Evolutionary conservation across 225 moss, liverwort and hornwort species (phyloP).

Genomic region (Neckera pumila): DNA sequence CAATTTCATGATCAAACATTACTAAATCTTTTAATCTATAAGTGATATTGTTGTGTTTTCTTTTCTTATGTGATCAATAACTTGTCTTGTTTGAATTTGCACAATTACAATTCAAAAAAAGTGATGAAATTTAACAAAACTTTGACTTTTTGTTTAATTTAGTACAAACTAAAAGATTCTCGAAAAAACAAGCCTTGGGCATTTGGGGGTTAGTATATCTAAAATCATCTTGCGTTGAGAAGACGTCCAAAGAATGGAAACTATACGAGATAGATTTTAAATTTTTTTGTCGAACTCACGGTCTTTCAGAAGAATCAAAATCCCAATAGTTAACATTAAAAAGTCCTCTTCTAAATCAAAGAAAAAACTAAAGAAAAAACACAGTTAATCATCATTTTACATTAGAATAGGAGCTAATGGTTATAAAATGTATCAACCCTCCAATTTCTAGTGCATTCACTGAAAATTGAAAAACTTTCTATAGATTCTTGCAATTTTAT

Average conservation of each 20-base stretch:
- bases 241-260: not conserved
- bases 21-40: not conserved
- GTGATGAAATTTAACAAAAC: not conserved
- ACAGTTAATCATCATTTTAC: not conserved
- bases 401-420: not conserved
- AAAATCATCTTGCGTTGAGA: not conserved
- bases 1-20: not conserved
- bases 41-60: not conserved
- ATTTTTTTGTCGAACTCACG: not conserved
- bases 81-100: not conserved
- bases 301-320: not conserved
- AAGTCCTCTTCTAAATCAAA: not conserved
- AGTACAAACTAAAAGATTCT: not conserved
- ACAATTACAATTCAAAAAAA: not conserved
- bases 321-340: not conserved
- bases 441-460: not conserved
- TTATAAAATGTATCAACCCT: not conserved
- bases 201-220: not conserved
- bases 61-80: not conserved
- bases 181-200: not conserved
- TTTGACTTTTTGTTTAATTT: not conserved
- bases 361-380: accelerated
- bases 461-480: not conserved
- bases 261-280: not conserved
- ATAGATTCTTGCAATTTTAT: no score